These are phyloP conservation scores for Russula vinacea DNA, from an alignment of 768 basidiomycete species.

Conservation along the genomic window DNA sequence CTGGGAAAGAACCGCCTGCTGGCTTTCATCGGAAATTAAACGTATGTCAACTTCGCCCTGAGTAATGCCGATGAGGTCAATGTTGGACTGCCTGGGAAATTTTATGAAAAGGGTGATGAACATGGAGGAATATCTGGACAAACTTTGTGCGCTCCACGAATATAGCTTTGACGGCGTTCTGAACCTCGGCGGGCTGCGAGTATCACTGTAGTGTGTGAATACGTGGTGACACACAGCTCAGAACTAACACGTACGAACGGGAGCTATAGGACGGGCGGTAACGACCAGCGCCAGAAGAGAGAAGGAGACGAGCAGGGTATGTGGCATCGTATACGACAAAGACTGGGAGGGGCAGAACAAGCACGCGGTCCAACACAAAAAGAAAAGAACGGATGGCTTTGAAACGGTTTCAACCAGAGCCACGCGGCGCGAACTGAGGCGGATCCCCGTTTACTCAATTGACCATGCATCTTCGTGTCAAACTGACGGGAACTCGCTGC, in stretches of 20 bases:
- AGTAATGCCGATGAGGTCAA: conserved; percentile 24
- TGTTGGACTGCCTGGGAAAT: conserved; percentile 28
- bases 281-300: conserved; percentile 47
- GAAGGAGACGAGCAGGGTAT: conserved; percentile 40
- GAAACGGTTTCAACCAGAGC: no score
- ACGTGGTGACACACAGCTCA: conserved; percentile 33
- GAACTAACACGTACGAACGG: conserved; percentile 31
- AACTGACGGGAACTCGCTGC: no score
- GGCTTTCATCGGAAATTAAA: conserved; percentile 36
- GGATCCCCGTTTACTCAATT: conserved; percentile 13
- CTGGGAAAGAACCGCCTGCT: conserved; percentile 35
- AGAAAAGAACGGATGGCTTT: no score
- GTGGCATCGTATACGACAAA: conserved; percentile 36
- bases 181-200: conserved; percentile 32
- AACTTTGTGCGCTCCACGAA: conserved; percentile 41
- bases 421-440: background rate
- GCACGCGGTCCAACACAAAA: background rate
- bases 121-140: conserved; percentile 21
- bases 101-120: conserved; percentile 13
- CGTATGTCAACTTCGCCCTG: conserved; percentile 37
- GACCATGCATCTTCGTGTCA: background rate
- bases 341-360: conserved; percentile 4
- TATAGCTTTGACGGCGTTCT: conserved; percentile 38
- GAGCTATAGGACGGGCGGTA: conserved; percentile 41
- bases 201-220: conserved; percentile 12